Evolutionary conservation across 495 filamentous ascomycete species (phyloP).

Genomic region (Delitschia confertaspora): DNA sequence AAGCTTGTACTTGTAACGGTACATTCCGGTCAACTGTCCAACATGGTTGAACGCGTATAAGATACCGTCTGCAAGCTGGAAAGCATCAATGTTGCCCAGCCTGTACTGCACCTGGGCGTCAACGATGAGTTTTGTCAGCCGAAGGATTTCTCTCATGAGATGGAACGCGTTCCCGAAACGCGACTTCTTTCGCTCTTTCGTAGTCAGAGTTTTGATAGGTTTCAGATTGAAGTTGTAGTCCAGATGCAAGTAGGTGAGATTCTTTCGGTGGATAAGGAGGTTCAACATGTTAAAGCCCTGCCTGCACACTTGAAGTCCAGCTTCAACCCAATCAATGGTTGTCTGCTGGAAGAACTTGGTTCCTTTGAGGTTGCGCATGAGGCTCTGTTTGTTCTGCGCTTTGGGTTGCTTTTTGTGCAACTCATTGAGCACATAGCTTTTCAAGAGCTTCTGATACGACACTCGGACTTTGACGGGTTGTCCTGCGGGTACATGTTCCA

Average conservation of each 20-base stretch:
- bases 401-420: constrained; percentile 91
- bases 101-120: constrained; percentile 98
- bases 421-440: constrained; percentile 94
- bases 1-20: constrained; percentile 99
- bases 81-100: constrained; percentile 96
- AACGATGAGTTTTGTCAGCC: constrained; percentile 94
- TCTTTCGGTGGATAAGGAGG: constrained; percentile 95
- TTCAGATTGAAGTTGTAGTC: constrained; percentile 99
- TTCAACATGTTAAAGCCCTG: constrained; percentile 99
- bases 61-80: constrained; percentile 97
- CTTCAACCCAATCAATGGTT: constrained; percentile 98
- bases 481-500: constrained; percentile 85
- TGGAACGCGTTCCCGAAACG: constrained; percentile 99
- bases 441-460: constrained; percentile 98
- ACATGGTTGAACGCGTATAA: constrained; percentile 99
- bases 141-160: constrained; percentile 97
- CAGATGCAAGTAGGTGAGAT: constrained; percentile 94
- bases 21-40: constrained; percentile 98
- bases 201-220: constrained; percentile 96
- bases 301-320: constrained; percentile 93
- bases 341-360: constrained; percentile 99
- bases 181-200: constrained; percentile 99
- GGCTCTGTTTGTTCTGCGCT: constrained; percentile 86
- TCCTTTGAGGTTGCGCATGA: constrained; percentile 79
- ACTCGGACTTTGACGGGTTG: constrained; percentile 97